A percentile compares a stretch with the other conserved stretches of the same genome.
Conservation (phyloP, 2,329 filamentous ascomycete genomes). For the Acarospora socialis region DNA sequence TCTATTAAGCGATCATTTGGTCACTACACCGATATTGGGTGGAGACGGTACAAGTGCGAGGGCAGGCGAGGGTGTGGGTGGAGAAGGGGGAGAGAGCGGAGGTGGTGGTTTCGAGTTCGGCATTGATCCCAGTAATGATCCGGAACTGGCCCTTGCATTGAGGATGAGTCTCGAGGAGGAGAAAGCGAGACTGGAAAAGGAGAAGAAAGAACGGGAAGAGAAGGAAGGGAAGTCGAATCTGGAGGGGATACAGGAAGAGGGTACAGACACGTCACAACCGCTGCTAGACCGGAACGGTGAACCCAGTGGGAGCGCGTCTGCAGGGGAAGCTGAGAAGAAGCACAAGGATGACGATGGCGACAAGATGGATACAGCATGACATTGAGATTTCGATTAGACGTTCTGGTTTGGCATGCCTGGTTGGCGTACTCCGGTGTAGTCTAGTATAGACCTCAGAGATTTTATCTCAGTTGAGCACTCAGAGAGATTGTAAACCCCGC, state of each 20-base stretch:
- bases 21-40: conserved; percentile 77
- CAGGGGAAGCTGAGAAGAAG: conserved; percentile 19
- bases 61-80: conserved; percentile 28
- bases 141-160: conserved; percentile 83
- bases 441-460: too few species aligned
- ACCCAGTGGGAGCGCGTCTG: conserved; percentile 43
- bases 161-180: conserved; percentile 98
- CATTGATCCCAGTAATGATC: conserved; percentile 81
- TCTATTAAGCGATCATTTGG: conserved; percentile 80
- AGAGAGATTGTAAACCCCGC: too few species aligned
- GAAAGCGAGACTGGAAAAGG: conserved; percentile 81
- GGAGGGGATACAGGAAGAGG: conserved; percentile 70
- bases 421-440: too few species aligned
- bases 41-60: conserved; percentile 54
- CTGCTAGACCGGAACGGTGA: conserved; percentile 51
- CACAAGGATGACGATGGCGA: conserved; percentile 46
- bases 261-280: conserved; percentile 44
- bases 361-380: conserved; percentile 82
- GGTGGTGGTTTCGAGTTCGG: conserved; percentile 67
- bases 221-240: conserved; percentile 57
- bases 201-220: conserved; percentile 52
- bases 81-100: conserved; percentile 40
- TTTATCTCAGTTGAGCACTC: too few species aligned
- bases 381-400: too few species aligned
- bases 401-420: too few species aligned